A percentile compares a stretch with the other conserved stretches of the same genome.
These are phyloP conservation scores for Exidia glandulosa DNA, from an alignment of 768 basidiomycete species.

Conservation along the genomic window DNA sequence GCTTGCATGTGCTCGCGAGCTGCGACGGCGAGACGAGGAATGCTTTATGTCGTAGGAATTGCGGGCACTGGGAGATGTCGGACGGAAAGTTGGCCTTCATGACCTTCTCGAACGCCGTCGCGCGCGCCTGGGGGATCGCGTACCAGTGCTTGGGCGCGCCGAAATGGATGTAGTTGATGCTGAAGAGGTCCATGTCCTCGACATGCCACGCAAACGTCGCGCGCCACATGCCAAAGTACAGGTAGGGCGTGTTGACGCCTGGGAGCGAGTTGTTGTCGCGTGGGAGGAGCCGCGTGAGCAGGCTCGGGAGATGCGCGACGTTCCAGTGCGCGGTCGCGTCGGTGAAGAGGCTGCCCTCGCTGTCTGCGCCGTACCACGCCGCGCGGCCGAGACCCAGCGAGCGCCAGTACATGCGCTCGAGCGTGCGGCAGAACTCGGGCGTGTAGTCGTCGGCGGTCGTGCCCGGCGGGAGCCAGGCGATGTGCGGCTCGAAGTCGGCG, in stretches of 20 bases:
- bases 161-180: slow-evolving; percentile 98
- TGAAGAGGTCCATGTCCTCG: slow-evolving; percentile 98
- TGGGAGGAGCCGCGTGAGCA: slow-evolving; percentile 71
- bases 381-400: slow-evolving; percentile 79
- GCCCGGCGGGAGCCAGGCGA: slow-evolving; percentile 70
- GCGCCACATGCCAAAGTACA: slow-evolving; percentile 99
- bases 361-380: slow-evolving; percentile 98
- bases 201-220: slow-evolving; percentile 99
- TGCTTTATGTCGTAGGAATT: slow-evolving; percentile 94
- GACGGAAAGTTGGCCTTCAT: slow-evolving; percentile 91
- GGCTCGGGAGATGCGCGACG: slow-evolving; percentile 81
- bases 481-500: slow-evolving; percentile 55
- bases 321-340: slow-evolving; percentile 82
- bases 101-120: slow-evolving; percentile 71
- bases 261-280: slow-evolving; percentile 61
- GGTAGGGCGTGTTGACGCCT: slow-evolving; percentile 93
- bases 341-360: slow-evolving; percentile 53
- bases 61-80: slow-evolving; percentile 73
- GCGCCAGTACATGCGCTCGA: slow-evolving; percentile 89
- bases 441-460: slow-evolving; percentile 74
- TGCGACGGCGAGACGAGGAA: slow-evolving; percentile 84
- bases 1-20: slow-evolving; percentile 66
- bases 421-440: slow-evolving; percentile 71
- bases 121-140: slow-evolving; percentile 80
- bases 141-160: slow-evolving; percentile 98